Conservation (phyloP, 163 green algal genomes). For the Chloromonas sp. region DNA sequence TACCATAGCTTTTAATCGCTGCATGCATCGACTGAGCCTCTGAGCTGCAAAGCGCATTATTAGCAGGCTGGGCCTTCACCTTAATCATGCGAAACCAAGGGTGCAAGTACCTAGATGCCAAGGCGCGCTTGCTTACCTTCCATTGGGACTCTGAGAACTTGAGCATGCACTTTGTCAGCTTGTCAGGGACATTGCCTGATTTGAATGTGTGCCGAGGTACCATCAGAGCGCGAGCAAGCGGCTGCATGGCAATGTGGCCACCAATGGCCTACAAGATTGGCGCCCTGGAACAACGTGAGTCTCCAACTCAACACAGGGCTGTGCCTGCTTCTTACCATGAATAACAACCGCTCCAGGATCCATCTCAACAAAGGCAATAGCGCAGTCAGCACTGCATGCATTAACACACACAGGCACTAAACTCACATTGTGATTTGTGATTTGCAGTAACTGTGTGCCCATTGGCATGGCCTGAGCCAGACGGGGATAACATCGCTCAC, state of each 20-base stretch:
- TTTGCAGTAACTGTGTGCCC: no score
- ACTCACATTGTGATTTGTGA: no score
- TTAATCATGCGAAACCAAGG: no score
- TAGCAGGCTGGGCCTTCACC: no score
- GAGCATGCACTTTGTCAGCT: background rate
- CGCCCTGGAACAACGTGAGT: no score
- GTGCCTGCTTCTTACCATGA: constrained; percentile 10
- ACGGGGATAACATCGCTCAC: no score
- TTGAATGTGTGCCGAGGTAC: background rate
- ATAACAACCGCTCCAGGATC: constrained; percentile 19
- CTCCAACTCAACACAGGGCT: no score
- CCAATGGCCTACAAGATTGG: no score
- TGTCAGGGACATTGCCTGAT: constrained; percentile 1
- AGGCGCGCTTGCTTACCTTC: constrained; percentile 37
- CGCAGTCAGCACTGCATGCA: constrained; percentile 14
- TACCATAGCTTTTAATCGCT: background rate
- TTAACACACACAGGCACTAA: background rate
- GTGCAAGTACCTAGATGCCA: no score
- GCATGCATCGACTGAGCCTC: no score
- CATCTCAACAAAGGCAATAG: constrained; percentile 30
- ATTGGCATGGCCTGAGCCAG: no score
- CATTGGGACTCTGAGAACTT: constrained; percentile 58
- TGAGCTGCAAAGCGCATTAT: no score
- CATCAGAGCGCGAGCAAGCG: constrained; percentile 2
- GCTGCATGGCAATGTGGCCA: background rate